Conservation (phyloP, 108 stramenopile genomes). For the Chaetoceros tenuissimus region DNA sequence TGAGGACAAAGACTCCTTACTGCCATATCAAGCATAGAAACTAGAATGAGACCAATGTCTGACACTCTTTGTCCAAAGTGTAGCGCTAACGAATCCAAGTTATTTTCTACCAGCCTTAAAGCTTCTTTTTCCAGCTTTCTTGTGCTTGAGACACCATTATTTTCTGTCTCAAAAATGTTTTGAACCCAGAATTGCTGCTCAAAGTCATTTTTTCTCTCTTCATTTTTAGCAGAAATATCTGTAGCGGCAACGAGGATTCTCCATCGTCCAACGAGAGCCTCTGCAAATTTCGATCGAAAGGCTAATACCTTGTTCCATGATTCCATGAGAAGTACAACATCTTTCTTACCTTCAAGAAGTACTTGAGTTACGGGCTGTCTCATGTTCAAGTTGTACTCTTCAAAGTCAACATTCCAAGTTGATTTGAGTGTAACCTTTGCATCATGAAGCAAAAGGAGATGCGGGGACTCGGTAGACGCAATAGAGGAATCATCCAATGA, state of each 20-base stretch:
- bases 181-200: neutral
- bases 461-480: too few relatives aligned
- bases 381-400: neutral
- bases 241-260: neutral
- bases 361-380: neutral
- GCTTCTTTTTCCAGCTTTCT: neutral
- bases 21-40: neutral
- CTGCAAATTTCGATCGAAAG: constrained; percentile 5
- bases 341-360: neutral
- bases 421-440: too few relatives aligned
- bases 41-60: neutral
- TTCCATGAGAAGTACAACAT: constrained; percentile 8
- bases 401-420: neutral
- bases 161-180: neutral
- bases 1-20: constrained; percentile 5
- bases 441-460: too few relatives aligned
- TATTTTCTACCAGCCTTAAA: constrained; percentile 1
- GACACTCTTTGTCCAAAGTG: neutral
- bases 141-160: neutral
- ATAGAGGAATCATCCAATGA: too few relatives aligned
- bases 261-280: constrained; percentile 3
- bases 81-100: neutral
- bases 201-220: neutral
- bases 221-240: neutral
- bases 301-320: constrained; percentile 16